Evolutionary conservation across 352 stramenopile species (phyloP).

Genomic region (Aphanomyces euteiches): DNA sequence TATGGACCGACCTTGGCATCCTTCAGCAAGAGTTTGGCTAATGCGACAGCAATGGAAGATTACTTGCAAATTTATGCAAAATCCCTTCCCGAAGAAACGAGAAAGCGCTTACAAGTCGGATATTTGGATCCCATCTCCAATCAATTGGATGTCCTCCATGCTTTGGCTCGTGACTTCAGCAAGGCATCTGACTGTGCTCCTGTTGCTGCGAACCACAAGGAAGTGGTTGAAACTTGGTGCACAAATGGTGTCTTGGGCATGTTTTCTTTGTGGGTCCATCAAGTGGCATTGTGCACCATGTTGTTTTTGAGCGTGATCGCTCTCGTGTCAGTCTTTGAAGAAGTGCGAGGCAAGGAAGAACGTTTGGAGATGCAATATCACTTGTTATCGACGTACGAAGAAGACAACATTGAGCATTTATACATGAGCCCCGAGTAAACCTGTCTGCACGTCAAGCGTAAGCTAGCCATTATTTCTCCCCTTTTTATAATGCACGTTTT

Average conservation of each 20-base stretch:
- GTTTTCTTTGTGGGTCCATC: conserved; percentile 83
- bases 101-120: conserved; percentile 60
- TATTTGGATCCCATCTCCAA: conserved; percentile 67
- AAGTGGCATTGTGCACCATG: conserved; percentile 73
- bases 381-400: conserved; percentile 71
- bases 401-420: conserved; percentile 74
- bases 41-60: conserved; percentile 17
- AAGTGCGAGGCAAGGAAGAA: conserved; percentile 70
- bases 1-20: conserved; percentile 4
- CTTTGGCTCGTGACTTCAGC: conserved; percentile 39
- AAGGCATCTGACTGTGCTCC: conserved; percentile 48
- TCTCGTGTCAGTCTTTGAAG: conserved; percentile 74
- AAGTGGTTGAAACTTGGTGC: conserved; percentile 59
- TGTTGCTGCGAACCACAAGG: conserved; percentile 43
- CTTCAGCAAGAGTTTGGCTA: neutral
- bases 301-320: conserved; percentile 69
- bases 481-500: no score
- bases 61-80: conserved; percentile 40
- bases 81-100: conserved; percentile 44
- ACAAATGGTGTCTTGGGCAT: conserved; percentile 79
- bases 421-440: conserved; percentile 63
- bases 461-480: no score
- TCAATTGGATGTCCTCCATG: conserved; percentile 41
- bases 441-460: no score
- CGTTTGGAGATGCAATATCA: conserved; percentile 68